These are phyloP conservation scores for Gilbertella persicaria DNA, from an alignment of 371 early-diverging fungal genomes.

Conservation along the genomic window DNA sequence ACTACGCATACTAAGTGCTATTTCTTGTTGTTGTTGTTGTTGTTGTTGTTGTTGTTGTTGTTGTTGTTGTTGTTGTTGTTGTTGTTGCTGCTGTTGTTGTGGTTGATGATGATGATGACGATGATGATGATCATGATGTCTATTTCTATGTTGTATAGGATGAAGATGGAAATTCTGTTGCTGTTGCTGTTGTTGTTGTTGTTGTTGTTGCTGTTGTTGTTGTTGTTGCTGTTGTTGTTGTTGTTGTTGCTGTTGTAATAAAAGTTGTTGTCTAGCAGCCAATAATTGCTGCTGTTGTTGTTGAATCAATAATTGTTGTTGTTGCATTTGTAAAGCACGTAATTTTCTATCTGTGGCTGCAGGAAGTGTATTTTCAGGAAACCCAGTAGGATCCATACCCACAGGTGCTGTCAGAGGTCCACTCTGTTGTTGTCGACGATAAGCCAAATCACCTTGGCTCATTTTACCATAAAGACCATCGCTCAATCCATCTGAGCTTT, in stretches of 20 bases:
- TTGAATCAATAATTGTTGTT: conserved; percentile 53
- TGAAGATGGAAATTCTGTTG: not conserved
- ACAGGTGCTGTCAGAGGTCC: conserved; percentile 38
- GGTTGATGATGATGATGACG: not conserved
- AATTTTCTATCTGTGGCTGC: conserved; percentile 51
- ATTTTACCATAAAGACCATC: conserved; percentile 19
- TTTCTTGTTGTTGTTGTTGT: conserved; percentile 32
- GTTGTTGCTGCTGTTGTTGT: not conserved
- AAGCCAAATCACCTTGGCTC: conserved; percentile 30
- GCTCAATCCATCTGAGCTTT: conserved; percentile 10
- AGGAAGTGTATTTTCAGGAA: conserved; percentile 24
- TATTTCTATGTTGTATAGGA: not conserved
- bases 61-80: not conserved
- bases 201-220: conserved; percentile 23
- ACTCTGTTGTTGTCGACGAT: conserved; percentile 28
- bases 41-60: conserved; percentile 53
- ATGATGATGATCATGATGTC: not conserved
- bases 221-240: conserved; percentile 27
- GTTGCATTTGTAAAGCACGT: conserved; percentile 55
- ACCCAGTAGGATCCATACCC: conserved; percentile 27
- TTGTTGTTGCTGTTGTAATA: conserved; percentile 40
- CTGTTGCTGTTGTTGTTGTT: conserved; percentile 3
- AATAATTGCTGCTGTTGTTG: conserved; percentile 59
- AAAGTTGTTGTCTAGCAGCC: conserved; percentile 50
- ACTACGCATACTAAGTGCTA: conserved; percentile 68